Percentiles rank a stretch among this genome's conserved stretches.
phyloP scores from a whole-genome alignment of 164 flowering plant genomes.

The Vitis labrusca region DNA sequence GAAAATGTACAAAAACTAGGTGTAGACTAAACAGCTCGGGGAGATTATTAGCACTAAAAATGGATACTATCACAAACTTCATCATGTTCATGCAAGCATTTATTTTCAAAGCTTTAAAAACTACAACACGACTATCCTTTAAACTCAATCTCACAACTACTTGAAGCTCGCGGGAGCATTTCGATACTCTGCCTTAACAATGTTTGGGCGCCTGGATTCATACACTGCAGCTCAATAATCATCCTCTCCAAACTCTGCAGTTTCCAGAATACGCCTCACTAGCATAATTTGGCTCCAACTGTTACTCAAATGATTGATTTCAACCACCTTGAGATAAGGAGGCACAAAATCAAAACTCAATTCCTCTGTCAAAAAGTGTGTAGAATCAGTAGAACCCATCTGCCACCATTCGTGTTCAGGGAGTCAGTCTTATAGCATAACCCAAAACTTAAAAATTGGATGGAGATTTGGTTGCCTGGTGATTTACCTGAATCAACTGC shows the following conservation, averaged over 20 bases:
- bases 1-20: no score
- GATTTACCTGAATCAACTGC: neutral
- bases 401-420: neutral
- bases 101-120: no score
- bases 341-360: neutral
- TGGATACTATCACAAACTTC: no score
- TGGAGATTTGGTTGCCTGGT: neutral
- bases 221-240: neutral
- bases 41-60: no score
- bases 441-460: neutral
- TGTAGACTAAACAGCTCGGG: no score
- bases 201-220: neutral
- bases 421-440: no score
- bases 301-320: neutral
- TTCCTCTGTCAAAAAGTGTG: neutral
- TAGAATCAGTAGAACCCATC: neutral
- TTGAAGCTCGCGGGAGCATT: neutral
- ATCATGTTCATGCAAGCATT: no score
- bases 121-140: neutral
- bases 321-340: neutral
- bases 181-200: neutral
- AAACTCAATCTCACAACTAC: neutral
- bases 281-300: neutral
- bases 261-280: neutral
- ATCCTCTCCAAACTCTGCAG: neutral